Percentiles rank a stretch among this genome's conserved stretches.
Conservation (phyloP, 768 basidiomycete genomes). For the Suillus subluteus region DNA sequence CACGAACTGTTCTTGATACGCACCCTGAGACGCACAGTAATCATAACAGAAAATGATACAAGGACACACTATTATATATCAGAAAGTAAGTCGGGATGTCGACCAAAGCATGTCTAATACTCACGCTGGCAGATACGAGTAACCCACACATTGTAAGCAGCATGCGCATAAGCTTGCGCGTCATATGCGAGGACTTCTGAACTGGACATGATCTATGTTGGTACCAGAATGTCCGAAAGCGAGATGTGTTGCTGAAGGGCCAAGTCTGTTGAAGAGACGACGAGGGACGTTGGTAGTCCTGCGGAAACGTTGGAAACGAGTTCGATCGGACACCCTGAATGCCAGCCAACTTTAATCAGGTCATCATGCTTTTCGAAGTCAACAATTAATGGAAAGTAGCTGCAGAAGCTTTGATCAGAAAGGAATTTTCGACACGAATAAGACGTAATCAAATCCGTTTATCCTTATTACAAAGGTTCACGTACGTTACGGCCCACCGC, state of each 20-base stretch:
- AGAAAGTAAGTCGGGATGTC: not conserved
- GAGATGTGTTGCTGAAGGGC: too few relatives aligned
- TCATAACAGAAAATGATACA: constrained; percentile 8
- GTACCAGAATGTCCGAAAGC: too few relatives aligned
- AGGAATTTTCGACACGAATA: not conserved
- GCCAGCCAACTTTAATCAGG: not conserved
- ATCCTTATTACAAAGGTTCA: not conserved
- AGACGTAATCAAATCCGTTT: not conserved
- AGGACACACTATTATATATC: constrained; percentile 3
- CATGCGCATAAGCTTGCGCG: not conserved
- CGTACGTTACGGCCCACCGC: not conserved
- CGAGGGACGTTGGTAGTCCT: not conserved
- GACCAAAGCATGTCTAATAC: not conserved
- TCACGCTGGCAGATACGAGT: constrained; percentile 3
- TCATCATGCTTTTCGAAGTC: not conserved
- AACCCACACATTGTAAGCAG: not conserved
- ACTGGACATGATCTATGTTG: too few relatives aligned
- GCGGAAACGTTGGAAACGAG: not conserved
- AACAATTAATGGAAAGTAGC: not conserved
- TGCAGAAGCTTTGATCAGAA: not conserved
- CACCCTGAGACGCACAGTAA: not conserved
- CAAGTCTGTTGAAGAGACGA: not conserved
- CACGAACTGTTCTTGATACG: not conserved
- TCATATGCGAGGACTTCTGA: not conserved
- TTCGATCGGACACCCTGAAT: not conserved